Percentiles rank a stretch among this genome's conserved stretches.
Evolutionary conservation across 495 filamentous ascomycete genomes (phyloP).

Genomic region (Neurospora sublineolata): DNA sequence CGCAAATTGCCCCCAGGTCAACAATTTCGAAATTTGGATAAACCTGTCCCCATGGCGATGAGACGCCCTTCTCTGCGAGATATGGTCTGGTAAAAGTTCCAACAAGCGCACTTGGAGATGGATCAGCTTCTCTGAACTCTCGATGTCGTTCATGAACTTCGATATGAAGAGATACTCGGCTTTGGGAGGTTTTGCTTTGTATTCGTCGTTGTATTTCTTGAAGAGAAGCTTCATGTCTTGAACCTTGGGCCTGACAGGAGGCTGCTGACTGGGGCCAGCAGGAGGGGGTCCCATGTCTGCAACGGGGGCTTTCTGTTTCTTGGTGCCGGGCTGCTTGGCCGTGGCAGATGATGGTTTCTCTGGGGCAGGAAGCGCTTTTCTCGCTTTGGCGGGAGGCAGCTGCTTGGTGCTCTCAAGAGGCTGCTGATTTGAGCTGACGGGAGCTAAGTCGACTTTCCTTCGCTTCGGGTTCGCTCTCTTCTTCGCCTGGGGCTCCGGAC

Average conservation of each 20-base stretch:
- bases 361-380: neutral
- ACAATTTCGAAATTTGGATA: slow-evolving; percentile 5
- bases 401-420: neutral
- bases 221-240: slow-evolving; percentile 11
- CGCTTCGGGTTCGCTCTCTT: neutral
- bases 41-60: neutral
- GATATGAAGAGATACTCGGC: slow-evolving; percentile 16
- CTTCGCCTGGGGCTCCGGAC: neutral
- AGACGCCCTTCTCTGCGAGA: neutral
- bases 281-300: neutral
- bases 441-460: neutral
- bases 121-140: slow-evolving; percentile 5
- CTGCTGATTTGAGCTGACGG: neutral
- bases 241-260: neutral
- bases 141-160: slow-evolving; percentile 15
- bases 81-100: slow-evolving; percentile 3
- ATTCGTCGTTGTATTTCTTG: slow-evolving; percentile 7
- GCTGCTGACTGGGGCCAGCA: neutral
- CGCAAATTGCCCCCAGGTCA: slow-evolving; percentile 17
- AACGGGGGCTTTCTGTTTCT: neutral
- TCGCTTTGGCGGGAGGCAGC: neutral
- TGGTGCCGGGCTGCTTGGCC: neutral
- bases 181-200: slow-evolving; percentile 10
- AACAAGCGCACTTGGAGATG: slow-evolving; percentile 16
- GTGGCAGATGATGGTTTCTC: neutral